These are phyloP conservation scores for Blastocystis sp. DNA, from an alignment of 352 stramenopile genomes.

Conservation along the genomic window DNA sequence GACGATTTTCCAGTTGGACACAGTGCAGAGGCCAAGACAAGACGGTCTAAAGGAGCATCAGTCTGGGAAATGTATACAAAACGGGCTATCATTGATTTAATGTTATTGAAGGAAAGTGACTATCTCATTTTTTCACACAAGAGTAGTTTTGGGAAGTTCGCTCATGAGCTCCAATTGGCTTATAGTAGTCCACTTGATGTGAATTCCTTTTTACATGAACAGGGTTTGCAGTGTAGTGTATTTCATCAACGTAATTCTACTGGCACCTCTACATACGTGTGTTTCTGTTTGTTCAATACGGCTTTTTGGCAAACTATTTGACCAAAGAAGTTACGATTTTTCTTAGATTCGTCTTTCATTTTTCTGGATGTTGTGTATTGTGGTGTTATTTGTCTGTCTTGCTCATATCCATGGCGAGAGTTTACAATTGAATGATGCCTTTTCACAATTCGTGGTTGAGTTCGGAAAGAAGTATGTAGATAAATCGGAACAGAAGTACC, in stretches of 20 bases:
- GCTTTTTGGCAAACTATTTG: no score
- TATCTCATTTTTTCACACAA: constrained; percentile 11
- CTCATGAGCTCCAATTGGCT: background rate
- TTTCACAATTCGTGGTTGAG: background rate
- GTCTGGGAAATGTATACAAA: background rate
- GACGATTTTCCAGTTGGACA: constrained; percentile 32
- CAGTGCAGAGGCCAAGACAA: background rate
- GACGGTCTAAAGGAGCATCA: background rate
- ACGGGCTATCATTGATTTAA: constrained; percentile 31
- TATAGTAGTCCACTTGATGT: background rate
- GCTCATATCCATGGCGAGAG: background rate
- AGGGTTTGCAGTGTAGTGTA: constrained; percentile 1
- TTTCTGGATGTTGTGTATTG: background rate
- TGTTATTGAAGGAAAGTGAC: constrained; percentile 39
- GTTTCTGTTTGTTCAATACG: background rate
- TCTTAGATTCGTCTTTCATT: background rate
- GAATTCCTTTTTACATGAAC: background rate
- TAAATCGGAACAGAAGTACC: constrained; percentile 18
- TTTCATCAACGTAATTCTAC: background rate
- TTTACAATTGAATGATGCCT: background rate
- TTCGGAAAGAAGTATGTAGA: background rate
- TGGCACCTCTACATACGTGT: background rate
- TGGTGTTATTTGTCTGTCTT: background rate
- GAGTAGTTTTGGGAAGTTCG: constrained; percentile 25
- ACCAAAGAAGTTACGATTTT: no score